phyloP scores from a whole-genome alignment of 169 alveolate species.

The Cryptosporidium parvum region DNA sequence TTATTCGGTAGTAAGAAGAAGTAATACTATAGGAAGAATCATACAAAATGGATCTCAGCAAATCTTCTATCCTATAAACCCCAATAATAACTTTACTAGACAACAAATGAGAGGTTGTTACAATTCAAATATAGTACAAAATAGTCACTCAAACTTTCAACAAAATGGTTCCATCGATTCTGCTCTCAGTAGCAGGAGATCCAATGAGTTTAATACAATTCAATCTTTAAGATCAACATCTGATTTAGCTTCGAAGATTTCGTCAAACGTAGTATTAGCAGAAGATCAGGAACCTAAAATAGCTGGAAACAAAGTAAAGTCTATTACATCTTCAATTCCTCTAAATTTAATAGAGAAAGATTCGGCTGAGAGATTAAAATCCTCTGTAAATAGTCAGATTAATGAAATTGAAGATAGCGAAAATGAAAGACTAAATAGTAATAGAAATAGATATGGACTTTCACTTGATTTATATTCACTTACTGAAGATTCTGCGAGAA shows the following conservation, averaged over 20 bases:
- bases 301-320: neutral
- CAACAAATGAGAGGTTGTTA: constrained; percentile 47
- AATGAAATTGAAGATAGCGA: constrained; percentile 36
- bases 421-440: constrained; percentile 60
- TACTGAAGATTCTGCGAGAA: neutral
- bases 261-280: neutral
- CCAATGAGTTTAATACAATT: neutral
- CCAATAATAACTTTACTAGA: constrained; percentile 23
- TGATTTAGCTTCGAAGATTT: neutral
- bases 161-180: neutral
- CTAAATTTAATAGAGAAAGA: neutral
- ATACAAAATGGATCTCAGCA: constrained; percentile 52
- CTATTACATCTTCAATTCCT: constrained; percentile 4
- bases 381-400: neutral
- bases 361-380: neutral
- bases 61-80: constrained; percentile 21
- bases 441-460: neutral
- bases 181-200: neutral
- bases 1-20: constrained; percentile 6
- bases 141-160: neutral
- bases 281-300: neutral
- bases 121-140: constrained; percentile 39
- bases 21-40: constrained; percentile 33
- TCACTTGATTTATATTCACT: constrained; percentile 19
- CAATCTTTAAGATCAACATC: constrained; percentile 15